phyloP scores from a whole-genome alignment of 345 rosid species.

The Eucalyptus sideroxylon region DNA sequence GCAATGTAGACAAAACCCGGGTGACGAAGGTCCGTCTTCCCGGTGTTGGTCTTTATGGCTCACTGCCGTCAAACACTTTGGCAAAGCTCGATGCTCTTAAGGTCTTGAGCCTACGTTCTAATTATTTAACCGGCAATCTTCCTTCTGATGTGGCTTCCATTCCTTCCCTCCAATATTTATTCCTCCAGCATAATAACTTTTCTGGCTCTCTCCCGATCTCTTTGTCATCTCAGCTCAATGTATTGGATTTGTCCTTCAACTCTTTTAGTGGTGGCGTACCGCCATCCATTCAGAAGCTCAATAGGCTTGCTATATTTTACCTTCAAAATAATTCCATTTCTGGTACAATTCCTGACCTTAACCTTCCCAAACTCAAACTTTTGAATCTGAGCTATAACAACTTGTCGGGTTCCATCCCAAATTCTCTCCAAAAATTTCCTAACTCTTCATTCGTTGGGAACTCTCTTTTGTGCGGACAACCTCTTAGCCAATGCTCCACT shows the following conservation, averaged over 20 bases:
- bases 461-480: slow-evolving; percentile 46
- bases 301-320: slow-evolving; percentile 22
- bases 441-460: slow-evolving; percentile 46
- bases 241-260: slow-evolving; percentile 57
- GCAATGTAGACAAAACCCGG: slow-evolving; percentile 18
- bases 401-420: slow-evolving; percentile 58
- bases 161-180: slow-evolving; percentile 38
- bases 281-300: slow-evolving; percentile 9
- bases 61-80: slow-evolving; percentile 38
- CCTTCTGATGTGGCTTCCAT: slow-evolving; percentile 58
- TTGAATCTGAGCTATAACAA: slow-evolving; percentile 54
- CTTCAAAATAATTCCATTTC: slow-evolving; percentile 47
- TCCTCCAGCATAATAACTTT: slow-evolving; percentile 61
- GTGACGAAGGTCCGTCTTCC: slow-evolving; percentile 57
- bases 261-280: slow-evolving; percentile 52
- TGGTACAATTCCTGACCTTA: slow-evolving; percentile 33
- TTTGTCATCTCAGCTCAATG: slow-evolving; percentile 28
- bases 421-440: slow-evolving; percentile 29
- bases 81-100: slow-evolving; percentile 40
- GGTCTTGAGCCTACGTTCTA: slow-evolving; percentile 68
- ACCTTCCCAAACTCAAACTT: slow-evolving; percentile 31
- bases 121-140: slow-evolving; percentile 41
- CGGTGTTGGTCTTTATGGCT: slow-evolving; percentile 55
- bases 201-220: slow-evolving; percentile 29
- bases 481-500: slow-evolving; percentile 27